Percentiles rank a stretch among this genome's conserved stretches.
Evolutionary conservation across 2,329 filamentous ascomycete genomes (phyloP).

Genomic region (Fusarium anguioides): DNA sequence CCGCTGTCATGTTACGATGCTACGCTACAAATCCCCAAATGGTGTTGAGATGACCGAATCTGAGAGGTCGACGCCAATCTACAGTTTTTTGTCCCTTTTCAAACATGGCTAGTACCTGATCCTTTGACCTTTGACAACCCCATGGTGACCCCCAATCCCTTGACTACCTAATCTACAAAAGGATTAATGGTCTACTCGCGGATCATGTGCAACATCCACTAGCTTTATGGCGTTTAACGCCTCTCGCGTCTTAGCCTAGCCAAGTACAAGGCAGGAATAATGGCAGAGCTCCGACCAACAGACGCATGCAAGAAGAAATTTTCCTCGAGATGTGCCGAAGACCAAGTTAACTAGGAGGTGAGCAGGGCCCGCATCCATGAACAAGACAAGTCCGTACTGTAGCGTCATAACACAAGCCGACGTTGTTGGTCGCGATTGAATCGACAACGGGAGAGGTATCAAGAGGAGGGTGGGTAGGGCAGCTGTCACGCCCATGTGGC

Average conservation of each 20-base stretch:
- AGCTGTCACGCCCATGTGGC: slow-evolving; percentile 32
- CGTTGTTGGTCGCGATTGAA: slow-evolving; percentile 16
- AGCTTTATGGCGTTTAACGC: slow-evolving; percentile 49
- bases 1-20: background rate
- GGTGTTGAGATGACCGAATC: slow-evolving; percentile 11
- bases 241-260: slow-evolving; percentile 39
- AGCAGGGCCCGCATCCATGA: slow-evolving; percentile 13
- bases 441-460: slow-evolving; percentile 26
- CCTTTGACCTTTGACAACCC: slow-evolving; percentile 21
- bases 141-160: slow-evolving; percentile 35
- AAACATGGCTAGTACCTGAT: slow-evolving; percentile 27
- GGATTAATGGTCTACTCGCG: slow-evolving; percentile 42
- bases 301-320: slow-evolving; percentile 26
- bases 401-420: slow-evolving; percentile 40
- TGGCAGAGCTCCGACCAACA: slow-evolving; percentile 39
- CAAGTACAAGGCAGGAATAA: slow-evolving; percentile 33
- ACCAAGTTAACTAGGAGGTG: slow-evolving; percentile 31
- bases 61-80: slow-evolving; percentile 12
- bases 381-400: slow-evolving; percentile 24
- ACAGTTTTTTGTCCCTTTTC: slow-evolving; percentile 14
- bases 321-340: slow-evolving; percentile 34
- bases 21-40: background rate
- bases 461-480: slow-evolving; percentile 12
- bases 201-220: slow-evolving; percentile 49
- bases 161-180: slow-evolving; percentile 41